Evolutionary conservation across 805 yeast species (phyloP).

Genomic region (Saccharomyces cerevisiae): DNA sequence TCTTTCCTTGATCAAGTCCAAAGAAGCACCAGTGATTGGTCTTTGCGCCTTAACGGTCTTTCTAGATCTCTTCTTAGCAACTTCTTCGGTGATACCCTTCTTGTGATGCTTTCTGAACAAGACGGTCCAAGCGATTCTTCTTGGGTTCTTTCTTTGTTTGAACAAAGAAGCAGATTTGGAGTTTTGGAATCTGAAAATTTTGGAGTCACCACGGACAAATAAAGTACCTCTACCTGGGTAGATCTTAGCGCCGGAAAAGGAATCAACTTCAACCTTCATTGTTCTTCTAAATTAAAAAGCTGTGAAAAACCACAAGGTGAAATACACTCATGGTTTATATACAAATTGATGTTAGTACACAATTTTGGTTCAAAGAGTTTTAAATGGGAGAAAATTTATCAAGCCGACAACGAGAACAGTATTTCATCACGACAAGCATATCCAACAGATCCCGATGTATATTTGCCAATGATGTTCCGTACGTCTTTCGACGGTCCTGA

Average conservation of each 20-base stretch:
- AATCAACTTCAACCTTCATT: constrained; percentile 99
- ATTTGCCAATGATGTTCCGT: background rate
- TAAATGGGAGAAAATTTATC: background rate
- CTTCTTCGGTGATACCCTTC: constrained; percentile 99
- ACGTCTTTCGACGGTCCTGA: background rate
- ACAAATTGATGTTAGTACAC: background rate
- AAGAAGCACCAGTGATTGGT: constrained; percentile 98
- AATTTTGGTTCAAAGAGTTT: background rate
- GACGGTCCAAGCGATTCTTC: constrained; percentile 99
- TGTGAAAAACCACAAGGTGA: constrained; percentile 2
- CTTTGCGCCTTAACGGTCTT: constrained; percentile 97
- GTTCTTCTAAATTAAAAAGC: constrained; percentile 16
- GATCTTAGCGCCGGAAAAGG: constrained; percentile 98
- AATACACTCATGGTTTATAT: background rate
- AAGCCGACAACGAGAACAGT: background rate
- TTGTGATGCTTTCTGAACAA: constrained; percentile 99
- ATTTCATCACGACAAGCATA: background rate
- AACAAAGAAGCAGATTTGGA: constrained; percentile 96
- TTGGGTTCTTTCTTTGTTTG: constrained; percentile 99
- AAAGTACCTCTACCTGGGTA: constrained; percentile 99
- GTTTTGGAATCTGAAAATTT: constrained; percentile 98
- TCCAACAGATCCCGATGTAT: background rate
- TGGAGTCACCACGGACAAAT: constrained; percentile 99
- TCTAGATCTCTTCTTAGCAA: constrained; percentile 92
- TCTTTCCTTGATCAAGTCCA: constrained; percentile 96